Evolutionary conservation across 139 green algal species (phyloP), one percentile per base, ranked within the genome.

Genomic region (Monoraphidium neglectum): DNA sequence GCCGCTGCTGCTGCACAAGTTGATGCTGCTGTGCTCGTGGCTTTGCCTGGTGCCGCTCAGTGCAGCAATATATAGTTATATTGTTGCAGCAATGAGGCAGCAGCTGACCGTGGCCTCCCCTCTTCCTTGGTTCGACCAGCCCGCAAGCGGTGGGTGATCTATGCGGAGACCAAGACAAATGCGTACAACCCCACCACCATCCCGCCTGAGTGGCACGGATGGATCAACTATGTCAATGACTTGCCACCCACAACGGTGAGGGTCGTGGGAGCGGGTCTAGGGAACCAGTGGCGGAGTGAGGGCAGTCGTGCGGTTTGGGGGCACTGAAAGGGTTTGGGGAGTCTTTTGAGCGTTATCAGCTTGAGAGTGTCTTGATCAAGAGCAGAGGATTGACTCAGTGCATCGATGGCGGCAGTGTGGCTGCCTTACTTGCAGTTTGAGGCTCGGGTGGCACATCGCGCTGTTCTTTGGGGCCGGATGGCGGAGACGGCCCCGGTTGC

Each of bases 221-320:
- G 86, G 84, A n/a, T 90, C 18, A 87, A 90, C 75, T 82, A 82
- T 67, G 84, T 88, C 75, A 88, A 88, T 64, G 83, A 88, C 83
- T 84, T 78, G 61, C 47, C 62, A 47, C 83, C 83, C 28, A 59
- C 26, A 37, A 72, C 51, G 60, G 47, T 43, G 47, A 47, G 47
- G 26, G 21, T 21, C 35, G 38, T 37, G 40, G 47, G 36, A 38
- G 77, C 51, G 28, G 78, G 43, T 81, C 74, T 56, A 70, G 70
- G 37, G 64, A 82, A 82, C 80, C 54, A 86, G 80, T 70, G 65
- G 8, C 38, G 26, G 43, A 10, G 10, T 18, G 12, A 18, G 12
- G 61, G 61, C 33, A 4, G 35, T 13, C 8, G 57, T 65, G 54
- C 33, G 18, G 53, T 73, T 54, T 51, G 32, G 40, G 23, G 23